phyloP scores from a whole-genome alignment of 164 flowering plant species.

The Aristolochia californica region DNA sequence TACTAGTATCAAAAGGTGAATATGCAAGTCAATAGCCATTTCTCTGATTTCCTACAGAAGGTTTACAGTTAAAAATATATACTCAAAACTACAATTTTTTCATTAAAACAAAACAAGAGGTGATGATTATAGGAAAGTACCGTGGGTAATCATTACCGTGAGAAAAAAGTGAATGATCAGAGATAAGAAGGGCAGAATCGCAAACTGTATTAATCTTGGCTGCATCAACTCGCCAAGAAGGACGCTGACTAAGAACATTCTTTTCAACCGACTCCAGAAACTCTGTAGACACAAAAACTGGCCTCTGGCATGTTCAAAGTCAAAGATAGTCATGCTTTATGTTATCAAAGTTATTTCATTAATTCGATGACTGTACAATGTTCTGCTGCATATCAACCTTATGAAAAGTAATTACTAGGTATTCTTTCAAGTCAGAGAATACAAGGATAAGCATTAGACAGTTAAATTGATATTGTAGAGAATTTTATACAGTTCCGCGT shows the following conservation, averaged over 20 bases:
- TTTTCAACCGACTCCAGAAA: slow-evolving; percentile 62
- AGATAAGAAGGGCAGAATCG: slow-evolving; percentile 63
- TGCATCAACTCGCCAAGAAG: slow-evolving; percentile 74
- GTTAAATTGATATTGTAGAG: background rate
- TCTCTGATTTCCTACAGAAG: too few species aligned
- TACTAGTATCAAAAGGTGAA: background rate
- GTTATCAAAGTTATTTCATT: too few species aligned
- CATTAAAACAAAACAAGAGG: too few species aligned
- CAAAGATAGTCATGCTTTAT: too few species aligned
- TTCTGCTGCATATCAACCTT: too few species aligned
- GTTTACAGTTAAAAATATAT: too few species aligned
- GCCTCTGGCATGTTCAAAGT: slow-evolving; percentile 35
- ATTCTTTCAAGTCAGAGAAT: too few species aligned
- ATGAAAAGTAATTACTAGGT: background rate
- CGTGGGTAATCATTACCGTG: slow-evolving; percentile 30
- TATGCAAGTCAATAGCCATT: background rate
- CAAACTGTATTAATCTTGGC: slow-evolving; percentile 40
- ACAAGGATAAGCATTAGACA: background rate
- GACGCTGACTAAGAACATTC: slow-evolving; percentile 45
- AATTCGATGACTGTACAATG: too few species aligned
- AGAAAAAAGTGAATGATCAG: slow-evolving; percentile 77
- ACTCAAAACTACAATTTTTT: too few species aligned
- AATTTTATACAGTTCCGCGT: too few species aligned
- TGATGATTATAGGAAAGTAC: too few species aligned
- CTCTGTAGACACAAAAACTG: slow-evolving; percentile 44